Conservation (phyloP, 169 alveolate genomes). For the Eimeria praecox region DNA sequence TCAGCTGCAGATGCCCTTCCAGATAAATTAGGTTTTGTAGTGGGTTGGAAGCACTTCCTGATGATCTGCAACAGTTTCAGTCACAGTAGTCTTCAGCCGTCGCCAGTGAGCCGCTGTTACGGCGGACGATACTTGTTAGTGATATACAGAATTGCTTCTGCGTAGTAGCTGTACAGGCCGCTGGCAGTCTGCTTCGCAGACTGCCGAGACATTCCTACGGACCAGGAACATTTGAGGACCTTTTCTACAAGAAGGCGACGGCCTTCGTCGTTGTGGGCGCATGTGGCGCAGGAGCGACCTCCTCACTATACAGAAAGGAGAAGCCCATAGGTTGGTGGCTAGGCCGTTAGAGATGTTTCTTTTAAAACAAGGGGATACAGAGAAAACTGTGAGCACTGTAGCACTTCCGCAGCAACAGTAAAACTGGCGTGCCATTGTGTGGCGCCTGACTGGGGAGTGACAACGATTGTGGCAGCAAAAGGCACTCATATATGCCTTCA, state of each 20-base stretch:
- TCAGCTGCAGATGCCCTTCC: background rate
- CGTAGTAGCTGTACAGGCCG: background rate
- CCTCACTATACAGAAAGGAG: background rate
- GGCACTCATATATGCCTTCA: background rate
- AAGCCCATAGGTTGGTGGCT: background rate
- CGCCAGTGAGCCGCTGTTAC: background rate
- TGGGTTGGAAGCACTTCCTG: background rate
- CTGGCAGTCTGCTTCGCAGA: too few species aligned
- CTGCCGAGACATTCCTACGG: background rate
- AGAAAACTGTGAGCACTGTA: background rate
- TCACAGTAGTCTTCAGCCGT: background rate
- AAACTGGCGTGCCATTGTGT: background rate
- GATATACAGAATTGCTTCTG: background rate
- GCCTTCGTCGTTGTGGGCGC: background rate
- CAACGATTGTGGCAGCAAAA: too few species aligned
- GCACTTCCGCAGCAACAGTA: background rate
- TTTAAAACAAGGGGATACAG: background rate
- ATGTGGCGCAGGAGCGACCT: slow-evolving; percentile 31
- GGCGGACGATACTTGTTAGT: background rate
- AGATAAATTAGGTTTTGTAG: background rate
- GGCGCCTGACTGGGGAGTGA: background rate
- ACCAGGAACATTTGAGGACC: background rate
- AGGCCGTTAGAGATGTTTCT: background rate
- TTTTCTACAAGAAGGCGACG: background rate
- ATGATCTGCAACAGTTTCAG: background rate